Base-by-base conservation (phyloP, 164 flowering plant species). In the Tetrastigma voinierianum region DNA sequence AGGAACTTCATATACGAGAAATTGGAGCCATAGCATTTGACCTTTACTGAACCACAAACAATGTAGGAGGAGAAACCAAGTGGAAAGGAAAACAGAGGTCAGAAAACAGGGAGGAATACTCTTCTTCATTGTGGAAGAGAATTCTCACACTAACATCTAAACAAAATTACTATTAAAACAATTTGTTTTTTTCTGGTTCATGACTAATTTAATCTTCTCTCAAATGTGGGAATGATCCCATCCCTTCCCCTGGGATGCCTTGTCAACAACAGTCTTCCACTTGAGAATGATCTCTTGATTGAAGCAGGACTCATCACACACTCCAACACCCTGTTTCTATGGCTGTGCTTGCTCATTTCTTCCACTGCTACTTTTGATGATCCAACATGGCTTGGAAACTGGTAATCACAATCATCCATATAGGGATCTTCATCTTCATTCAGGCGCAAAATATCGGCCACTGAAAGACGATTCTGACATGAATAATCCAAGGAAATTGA, bases 251-350 rank as follows among this genome's bases (percentile, higher is more conserved):
- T 82, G 19, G 80, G 77, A 51, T 78, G 63, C 69, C 79, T 80
- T 45, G 72, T 59, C n/a, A 81, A 76, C 25, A 75, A 65, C 58
- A 80, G 82, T 71, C 86, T 83, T 16, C 97, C 93, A 72, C 89
- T 79, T 0, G 97, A 88, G 68, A 80, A 70, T 4, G 97, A 87
- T 65, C 96, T 80, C 74, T 84, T 88, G 84, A 87, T 82, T 3
- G 76, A 60, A 59, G 57, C 59, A 20, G 84, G 83, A 66, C 72
- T 75, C 63, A 20, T 65, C 12, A 77, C 83, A 74, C 77, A 76
- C 67, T 81, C 76, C 81, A 78, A 46, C 0, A 64, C 74, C 62
- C 61, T 69, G 61, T 63, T 82, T 66, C 69, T 81, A 54, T 52
- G 46, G 20, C 66, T 66, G 53, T 47, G 40, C 68, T 75, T 81